These are phyloP conservation scores for Rosa multiflora DNA, from an alignment of 306 rosid genomes.

Conservation along the genomic window DNA sequence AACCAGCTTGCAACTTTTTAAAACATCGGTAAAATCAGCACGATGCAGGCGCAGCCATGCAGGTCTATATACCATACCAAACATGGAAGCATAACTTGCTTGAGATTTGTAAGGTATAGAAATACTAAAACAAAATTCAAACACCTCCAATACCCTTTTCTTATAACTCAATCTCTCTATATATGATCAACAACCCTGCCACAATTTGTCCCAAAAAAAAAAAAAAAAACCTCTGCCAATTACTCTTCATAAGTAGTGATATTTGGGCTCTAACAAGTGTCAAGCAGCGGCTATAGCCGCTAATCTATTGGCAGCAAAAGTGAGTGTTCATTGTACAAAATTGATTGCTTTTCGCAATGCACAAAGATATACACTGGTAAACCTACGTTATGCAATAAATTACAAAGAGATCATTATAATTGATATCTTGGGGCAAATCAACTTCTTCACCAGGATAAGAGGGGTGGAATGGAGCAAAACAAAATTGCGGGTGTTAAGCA, in stretches of 20 bases:
- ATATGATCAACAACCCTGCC: not conserved
- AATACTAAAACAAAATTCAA: too few relatives aligned
- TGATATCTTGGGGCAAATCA: slow-evolving; percentile 8
- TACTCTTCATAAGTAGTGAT: not conserved
- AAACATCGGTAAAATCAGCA: not conserved
- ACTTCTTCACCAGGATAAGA: not conserved
- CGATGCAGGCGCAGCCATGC: not conserved
- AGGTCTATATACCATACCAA: not conserved
- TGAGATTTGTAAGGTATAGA: not conserved
- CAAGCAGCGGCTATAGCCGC: not conserved
- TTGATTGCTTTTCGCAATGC: slow-evolving; percentile 14
- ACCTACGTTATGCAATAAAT: slow-evolving; percentile 3
- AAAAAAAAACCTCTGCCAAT: not conserved
- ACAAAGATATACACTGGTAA: slow-evolving; percentile 12
- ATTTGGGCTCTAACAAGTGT: not conserved
- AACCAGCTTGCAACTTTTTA: too few relatives aligned
- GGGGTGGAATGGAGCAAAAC: slow-evolving; percentile 14
- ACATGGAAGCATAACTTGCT: not conserved
- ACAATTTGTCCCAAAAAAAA: not conserved
- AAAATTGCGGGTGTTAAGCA: slow-evolving; percentile 17
- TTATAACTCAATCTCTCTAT: not conserved
- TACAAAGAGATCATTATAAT: slow-evolving; percentile 7
- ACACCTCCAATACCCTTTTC: not conserved
- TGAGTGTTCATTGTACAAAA: slow-evolving; percentile 2
- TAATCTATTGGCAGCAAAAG: not conserved